Evolutionary conservation across 2,329 filamentous ascomycete genomes (phyloP).

Genomic region (Xenosphaeropsis pyriputrescens): DNA sequence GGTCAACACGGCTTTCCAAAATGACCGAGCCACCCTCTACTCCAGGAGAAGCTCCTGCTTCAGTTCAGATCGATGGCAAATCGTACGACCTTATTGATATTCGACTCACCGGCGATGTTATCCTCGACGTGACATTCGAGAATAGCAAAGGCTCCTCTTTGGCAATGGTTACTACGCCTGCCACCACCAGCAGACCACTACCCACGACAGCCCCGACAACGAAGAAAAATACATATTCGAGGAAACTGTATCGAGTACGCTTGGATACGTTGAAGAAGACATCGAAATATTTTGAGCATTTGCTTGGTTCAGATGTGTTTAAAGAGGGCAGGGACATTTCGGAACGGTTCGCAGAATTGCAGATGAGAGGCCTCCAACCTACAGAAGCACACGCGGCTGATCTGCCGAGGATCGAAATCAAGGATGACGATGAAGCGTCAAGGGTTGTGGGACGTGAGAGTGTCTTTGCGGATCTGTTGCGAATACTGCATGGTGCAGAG

Average conservation of each 20-base stretch:
- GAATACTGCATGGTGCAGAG: conserved; percentile 45
- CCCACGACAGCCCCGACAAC: conserved; percentile 2
- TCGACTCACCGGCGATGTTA: conserved; percentile 42
- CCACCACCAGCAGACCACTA: conserved; percentile 8
- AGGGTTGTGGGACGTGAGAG: conserved; percentile 40
- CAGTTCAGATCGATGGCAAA: conserved; percentile 9
- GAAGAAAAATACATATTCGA: conserved; percentile 9
- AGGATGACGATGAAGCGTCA: conserved; percentile 56
- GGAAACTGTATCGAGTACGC: conserved; percentile 40
- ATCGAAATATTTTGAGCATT: conserved; percentile 56
- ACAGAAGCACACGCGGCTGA: conserved; percentile 30
- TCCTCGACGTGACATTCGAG: conserved; percentile 53
- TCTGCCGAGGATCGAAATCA: conserved; percentile 49
- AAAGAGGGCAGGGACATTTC: conserved; percentile 43
- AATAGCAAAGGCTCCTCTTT: conserved; percentile 34
- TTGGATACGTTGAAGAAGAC: conserved; percentile 38
- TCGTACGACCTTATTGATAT: conserved; percentile 29
- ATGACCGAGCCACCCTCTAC: not conserved
- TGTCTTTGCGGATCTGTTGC: conserved; percentile 52
- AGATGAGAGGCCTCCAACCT: conserved; percentile 27
- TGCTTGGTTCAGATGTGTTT: conserved; percentile 49
- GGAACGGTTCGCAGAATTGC: conserved; percentile 33
- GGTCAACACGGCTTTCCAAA: not conserved
- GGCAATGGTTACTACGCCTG: conserved; percentile 20
- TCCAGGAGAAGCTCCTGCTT: conserved; percentile 3